Evolutionary conservation across 2,329 filamentous ascomycete genomes (phyloP), one percentile per base, ranked within the genome.

Genomic region (Aspergillus terreus): DNA sequence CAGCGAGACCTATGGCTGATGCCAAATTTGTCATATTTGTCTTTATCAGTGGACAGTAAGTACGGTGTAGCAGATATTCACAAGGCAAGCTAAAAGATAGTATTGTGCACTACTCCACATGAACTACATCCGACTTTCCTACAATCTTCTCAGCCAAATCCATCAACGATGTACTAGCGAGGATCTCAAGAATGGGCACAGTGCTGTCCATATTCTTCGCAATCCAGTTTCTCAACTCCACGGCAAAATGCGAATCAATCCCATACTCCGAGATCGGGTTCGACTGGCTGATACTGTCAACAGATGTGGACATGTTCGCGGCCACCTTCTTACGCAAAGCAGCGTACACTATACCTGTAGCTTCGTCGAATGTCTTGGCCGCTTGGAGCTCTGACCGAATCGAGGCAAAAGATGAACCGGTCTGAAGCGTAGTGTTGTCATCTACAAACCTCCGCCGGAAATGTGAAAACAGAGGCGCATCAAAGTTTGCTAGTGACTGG

Each of bases 161-260:
- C 25, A 58, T 36, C 21, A 64, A 47, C 11, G 63, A 62, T 2
- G 38, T 52, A 52, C 56, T 64, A 1, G 62, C 58, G n/a, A 64
- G 48, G 4, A 66, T 65, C 36, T 67, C 63, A 53, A 67, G 42
- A 44, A 66, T 63, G 4, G 64, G 57, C 7, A 63, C 50, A 4
- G 53, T 55, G 2, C 67, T 67, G 0, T 63, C 63, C 49, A 71
- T 68, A 7, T 65, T 66, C 41, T 66, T 63, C 12, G 60, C 57
- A 4, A 77, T 57, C 74, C 74, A 77, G 32, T 72, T 74, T 1
- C 75, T 54, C 32, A 78, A 40, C 54, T 78, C 75, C 1, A 78
- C 69, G 0, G 75, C 75, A 21, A 78, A 68, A 4, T 77, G 66
- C 4, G 72, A 74, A 55, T 76, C 73, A 19, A 75, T 66, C 0